phyloP scores from a whole-genome alignment of 257 asterid genomes.

The Gardenia jasminoides region DNA sequence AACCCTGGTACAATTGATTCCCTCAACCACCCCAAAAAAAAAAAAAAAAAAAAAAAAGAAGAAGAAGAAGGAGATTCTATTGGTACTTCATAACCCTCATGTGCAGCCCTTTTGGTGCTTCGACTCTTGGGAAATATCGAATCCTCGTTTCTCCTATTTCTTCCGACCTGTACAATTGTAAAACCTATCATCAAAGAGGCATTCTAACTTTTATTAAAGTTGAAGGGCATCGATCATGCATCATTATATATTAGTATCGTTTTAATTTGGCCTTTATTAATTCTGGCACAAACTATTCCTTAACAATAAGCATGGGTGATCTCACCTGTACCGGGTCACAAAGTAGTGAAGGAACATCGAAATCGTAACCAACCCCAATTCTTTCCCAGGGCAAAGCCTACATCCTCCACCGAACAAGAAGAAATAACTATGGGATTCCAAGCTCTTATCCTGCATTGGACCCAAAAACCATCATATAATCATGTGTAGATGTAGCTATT shows the following conservation, averaged over 20 bases:
- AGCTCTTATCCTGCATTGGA: conserved; percentile 38
- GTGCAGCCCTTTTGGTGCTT: conserved; percentile 71
- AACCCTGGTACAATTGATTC: too few species aligned
- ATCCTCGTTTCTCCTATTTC: conserved; percentile 61
- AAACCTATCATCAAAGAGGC: not conserved
- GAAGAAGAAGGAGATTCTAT: not conserved
- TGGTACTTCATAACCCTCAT: conserved; percentile 38
- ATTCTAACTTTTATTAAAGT: not conserved
- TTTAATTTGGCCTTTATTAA: too few species aligned
- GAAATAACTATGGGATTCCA: conserved; percentile 49
- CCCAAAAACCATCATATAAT: not conserved
- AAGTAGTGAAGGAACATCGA: conserved; percentile 66
- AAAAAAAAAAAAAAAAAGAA: too few species aligned
- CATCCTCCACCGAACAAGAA: conserved; percentile 62
- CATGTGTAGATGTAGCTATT: too few species aligned
- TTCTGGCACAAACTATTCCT: not conserved
- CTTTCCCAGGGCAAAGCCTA: conserved; percentile 73
- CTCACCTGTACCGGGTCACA: conserved; percentile 56
- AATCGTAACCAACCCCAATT: conserved; percentile 52
- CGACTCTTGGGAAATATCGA: conserved; percentile 65
- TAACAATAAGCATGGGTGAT: not conserved
- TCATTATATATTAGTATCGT: too few species aligned
- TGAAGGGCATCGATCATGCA: not conserved
- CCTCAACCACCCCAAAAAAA: too few species aligned
- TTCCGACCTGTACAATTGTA: conserved; percentile 57